Percentiles rank a stretch among this genome's conserved stretches.
Conservation (phyloP, 2,329 filamentous ascomycete species). For the Diaporthe amygdali region DNA sequence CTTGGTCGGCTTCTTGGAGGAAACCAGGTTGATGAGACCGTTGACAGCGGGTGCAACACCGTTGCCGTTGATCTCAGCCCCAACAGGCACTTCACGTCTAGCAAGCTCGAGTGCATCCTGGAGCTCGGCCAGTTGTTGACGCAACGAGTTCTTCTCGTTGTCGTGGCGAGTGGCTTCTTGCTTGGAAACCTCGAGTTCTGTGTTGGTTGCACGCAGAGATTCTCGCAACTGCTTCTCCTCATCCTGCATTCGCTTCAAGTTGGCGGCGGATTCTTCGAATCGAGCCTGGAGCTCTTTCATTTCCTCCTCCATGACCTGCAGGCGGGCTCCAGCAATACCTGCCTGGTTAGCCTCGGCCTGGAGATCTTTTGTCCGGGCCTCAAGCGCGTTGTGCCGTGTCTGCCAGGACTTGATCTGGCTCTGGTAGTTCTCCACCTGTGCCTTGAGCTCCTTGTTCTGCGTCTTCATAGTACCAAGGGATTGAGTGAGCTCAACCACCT, state of each 20-base stretch:
- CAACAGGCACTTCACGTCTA: constrained; percentile 76
- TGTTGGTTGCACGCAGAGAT: constrained; percentile 76
- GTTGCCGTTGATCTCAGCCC: constrained; percentile 72
- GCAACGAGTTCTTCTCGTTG: constrained; percentile 82
- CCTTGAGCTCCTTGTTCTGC: constrained; percentile 88
- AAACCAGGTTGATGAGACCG: constrained; percentile 94
- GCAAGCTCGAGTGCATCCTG: constrained; percentile 92
- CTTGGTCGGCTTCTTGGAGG: constrained; percentile 91
- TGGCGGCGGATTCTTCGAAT: constrained; percentile 88
- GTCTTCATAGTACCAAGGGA: constrained; percentile 89
- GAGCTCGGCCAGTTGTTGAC: constrained; percentile 86
- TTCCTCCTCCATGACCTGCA: constrained; percentile 92
- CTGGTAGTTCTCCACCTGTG: constrained; percentile 95
- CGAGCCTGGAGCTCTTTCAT: constrained; percentile 89
- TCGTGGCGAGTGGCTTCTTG: constrained; percentile 78
- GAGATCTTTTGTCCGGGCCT: constrained; percentile 89
- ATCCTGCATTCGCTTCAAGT: constrained; percentile 92
- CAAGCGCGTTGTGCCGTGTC: constrained; percentile 86
- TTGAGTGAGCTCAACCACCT: constrained; percentile 98
- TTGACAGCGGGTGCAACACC: constrained; percentile 59
- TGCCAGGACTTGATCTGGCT: constrained; percentile 96
- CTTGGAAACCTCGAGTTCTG: constrained; percentile 81
- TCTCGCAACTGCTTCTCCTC: constrained; percentile 89
- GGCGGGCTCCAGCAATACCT: constrained; percentile 88
- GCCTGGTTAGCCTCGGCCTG: constrained; percentile 98